A percentile compares a stretch with the other conserved stretches of the same genome.
Conservation (phyloP, 495 filamentous ascomycete genomes). For the Gamarada debralockiae region DNA sequence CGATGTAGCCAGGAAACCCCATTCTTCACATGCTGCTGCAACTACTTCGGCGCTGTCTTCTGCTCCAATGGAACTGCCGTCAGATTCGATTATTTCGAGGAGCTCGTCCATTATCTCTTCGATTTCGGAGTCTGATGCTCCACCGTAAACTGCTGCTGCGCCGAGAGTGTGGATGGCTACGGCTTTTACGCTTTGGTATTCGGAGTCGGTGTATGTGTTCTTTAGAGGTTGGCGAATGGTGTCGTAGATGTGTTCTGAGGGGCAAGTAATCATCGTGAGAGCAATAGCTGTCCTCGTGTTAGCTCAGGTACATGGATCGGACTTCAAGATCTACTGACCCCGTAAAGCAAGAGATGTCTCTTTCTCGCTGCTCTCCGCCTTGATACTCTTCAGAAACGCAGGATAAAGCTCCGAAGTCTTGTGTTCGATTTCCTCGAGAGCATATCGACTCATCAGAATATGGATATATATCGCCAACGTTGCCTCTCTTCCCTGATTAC, state of each 20-base stretch:
- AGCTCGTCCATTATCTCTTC: constrained; percentile 79
- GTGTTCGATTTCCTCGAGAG: constrained; percentile 58
- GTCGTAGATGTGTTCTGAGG: constrained; percentile 68
- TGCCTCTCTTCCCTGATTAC: constrained; percentile 73
- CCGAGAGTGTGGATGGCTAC: constrained; percentile 73
- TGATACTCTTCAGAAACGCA: constrained; percentile 71
- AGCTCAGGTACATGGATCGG: neutral
- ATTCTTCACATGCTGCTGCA: constrained; percentile 76
- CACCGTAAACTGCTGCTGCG: constrained; percentile 72
- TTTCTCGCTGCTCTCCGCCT: constrained; percentile 62
- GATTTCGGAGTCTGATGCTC: constrained; percentile 65
- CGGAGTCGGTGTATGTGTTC: constrained; percentile 64
- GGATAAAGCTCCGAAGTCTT: constrained; percentile 62
- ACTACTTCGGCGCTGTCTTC: constrained; percentile 74
- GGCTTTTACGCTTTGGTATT: constrained; percentile 60
- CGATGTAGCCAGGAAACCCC: constrained; percentile 82
- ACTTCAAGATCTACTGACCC: constrained; percentile 22
- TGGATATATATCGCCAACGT: constrained; percentile 66
- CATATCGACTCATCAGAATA: constrained; percentile 70
- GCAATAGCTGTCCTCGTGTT: constrained; percentile 51
- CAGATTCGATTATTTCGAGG: constrained; percentile 80
- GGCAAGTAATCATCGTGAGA: constrained; percentile 69
- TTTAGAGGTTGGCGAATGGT: constrained; percentile 61
- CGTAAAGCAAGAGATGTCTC: constrained; percentile 70
- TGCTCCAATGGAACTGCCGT: constrained; percentile 73